Percentiles rank a stretch among this genome's conserved stretches.
These are phyloP conservation scores for Cystobasidium tubakii DNA, from an alignment of 768 basidiomycete species.

Conservation along the genomic window DNA sequence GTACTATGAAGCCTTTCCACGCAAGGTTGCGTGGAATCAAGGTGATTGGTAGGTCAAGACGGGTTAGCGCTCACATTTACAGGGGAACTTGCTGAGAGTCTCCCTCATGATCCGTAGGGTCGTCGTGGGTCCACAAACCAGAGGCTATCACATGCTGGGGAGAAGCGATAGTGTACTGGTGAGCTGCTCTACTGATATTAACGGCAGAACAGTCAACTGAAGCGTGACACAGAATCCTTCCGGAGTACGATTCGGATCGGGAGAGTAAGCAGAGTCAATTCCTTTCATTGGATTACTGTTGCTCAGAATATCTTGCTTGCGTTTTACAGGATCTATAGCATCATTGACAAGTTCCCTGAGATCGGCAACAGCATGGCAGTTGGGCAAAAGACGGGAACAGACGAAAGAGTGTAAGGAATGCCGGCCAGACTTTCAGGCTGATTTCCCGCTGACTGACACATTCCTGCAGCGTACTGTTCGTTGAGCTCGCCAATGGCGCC, in stretches of 20 bases:
- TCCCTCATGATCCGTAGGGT: no score
- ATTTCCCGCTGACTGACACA: neutral
- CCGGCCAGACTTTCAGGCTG: neutral
- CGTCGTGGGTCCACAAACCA: neutral
- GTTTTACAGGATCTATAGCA: slow-evolving; percentile 4
- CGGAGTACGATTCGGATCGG: slow-evolving; percentile 14
- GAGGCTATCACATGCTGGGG: slow-evolving; percentile 1
- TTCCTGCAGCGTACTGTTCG: neutral
- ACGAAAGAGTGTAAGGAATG: neutral
- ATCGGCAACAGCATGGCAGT: slow-evolving; percentile 8
- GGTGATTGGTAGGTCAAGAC: neutral
- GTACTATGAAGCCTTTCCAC: slow-evolving; percentile 5
- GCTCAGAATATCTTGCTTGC: neutral
- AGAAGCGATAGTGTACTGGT: slow-evolving; percentile 2
- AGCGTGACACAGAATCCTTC: neutral
- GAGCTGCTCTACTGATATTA: no score
- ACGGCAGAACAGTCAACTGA: neutral
- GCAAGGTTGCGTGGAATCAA: slow-evolving; percentile 6
- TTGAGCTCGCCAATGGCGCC: neutral
- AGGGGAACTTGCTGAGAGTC: no score
- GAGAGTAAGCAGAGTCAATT: neutral
- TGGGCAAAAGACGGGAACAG: neutral
- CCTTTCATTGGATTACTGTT: neutral
- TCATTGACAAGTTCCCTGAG: neutral
- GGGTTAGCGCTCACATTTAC: no score